Evolutionary conservation across 1,284 basidiomycete genomes (phyloP), one percentile per base, ranked within the genome.

Genomic region (Sanghuangporus weigelae): DNA sequence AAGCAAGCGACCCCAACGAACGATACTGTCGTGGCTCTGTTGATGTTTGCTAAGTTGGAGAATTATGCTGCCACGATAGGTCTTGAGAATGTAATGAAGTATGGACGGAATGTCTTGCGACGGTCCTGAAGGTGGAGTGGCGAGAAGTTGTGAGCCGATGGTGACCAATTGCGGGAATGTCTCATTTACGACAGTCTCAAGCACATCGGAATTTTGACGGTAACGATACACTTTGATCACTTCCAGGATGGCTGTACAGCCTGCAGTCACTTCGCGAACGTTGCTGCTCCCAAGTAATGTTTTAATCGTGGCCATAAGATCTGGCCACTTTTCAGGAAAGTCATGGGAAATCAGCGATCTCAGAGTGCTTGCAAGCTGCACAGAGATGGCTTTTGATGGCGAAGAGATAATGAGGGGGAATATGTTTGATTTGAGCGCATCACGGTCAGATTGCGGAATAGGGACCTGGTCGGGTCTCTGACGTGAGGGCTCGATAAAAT

Each of bases 1-100:
- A 42, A 95, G 77, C n/a, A 95, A 81, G 35, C 84, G 83, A 6
- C 91, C 92, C 93, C 93, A 95, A 0, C 90, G 89, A 14, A 93
- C 86, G 57, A 95, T 79, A 60, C 85, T 87, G 59, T 90, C 86
- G 0, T 81, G 71, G 60, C 79, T 83, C 72, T 93, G 92, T 67
- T 93, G 92, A 68, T 92, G 89, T 7, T 73, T 64, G 63, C 84
- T 87, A 14, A 95, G 79, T 59, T 87, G 82, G 56, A 90, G 79
- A 36, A 88, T 80, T 71, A 92, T 90, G 57, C 86, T 89, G 1
- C 86, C 88, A 70, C 86, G 89, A 79, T 95, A 95, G 0, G 90
- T 82, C 71, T 95, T 94, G 66, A 93, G 79, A 64, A 94, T 90
- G 57, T 91, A 79, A 70, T 93, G 90, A 36, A 94, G 78, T 78